Evolutionary conservation across 257 asterid species (phyloP).

Genomic region (Pogostemon cablin): DNA sequence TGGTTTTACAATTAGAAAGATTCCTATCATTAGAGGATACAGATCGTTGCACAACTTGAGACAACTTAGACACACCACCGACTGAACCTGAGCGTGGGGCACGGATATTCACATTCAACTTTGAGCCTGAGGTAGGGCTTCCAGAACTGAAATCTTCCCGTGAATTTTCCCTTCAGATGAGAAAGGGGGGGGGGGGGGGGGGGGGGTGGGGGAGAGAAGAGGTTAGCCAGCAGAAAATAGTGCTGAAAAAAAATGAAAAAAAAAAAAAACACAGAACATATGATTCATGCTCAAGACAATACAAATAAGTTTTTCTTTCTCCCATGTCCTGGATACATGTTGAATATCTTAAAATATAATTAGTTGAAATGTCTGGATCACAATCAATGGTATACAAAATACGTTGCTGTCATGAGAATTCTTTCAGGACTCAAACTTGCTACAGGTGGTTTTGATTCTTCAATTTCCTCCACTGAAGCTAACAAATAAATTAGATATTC

Average conservation of each 20-base stretch:
- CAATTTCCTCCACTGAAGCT: slow-evolving; percentile 7
- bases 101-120: slow-evolving; percentile 66
- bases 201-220: neutral
- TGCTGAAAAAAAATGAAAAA: slow-evolving; percentile 17
- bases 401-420: slow-evolving; percentile 7
- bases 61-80: slow-evolving; percentile 65
- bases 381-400: slow-evolving; percentile 3
- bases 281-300: slow-evolving; percentile 21
- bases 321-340: slow-evolving; percentile 1
- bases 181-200: neutral
- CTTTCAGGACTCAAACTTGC: slow-evolving; percentile 23
- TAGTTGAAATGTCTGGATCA: slow-evolving; percentile 16
- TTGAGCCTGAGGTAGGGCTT: slow-evolving; percentile 85
- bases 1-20: slow-evolving; percentile 71
- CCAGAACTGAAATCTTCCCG: slow-evolving; percentile 80
- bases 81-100: slow-evolving; percentile 79
- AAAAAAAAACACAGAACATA: neutral
- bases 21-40: slow-evolving; percentile 79
- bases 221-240: slow-evolving; percentile 27
- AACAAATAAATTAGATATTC: slow-evolving; percentile 5
- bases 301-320: neutral
- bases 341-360: slow-evolving; percentile 22
- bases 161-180: slow-evolving; percentile 58
- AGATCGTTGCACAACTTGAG: slow-evolving; percentile 62
- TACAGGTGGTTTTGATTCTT: slow-evolving; percentile 25